Evolutionary conservation across 768 basidiomycete genomes (phyloP), one percentile per base, ranked within the genome.

Genomic region (Kwoniella dejecticola): DNA sequence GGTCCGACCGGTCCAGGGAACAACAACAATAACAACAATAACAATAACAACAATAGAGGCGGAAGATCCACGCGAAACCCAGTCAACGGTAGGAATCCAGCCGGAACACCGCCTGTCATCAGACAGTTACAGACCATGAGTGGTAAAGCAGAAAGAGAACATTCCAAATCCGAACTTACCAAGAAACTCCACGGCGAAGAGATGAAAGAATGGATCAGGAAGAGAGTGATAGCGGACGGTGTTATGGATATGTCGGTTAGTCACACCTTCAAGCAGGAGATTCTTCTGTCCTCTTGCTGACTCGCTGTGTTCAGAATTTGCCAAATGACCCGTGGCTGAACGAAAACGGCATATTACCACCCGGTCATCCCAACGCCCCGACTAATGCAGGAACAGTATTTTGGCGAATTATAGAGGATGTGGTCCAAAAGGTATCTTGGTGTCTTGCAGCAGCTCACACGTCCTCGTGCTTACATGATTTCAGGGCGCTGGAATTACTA

Each of bases 271-370:
- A 36, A 36, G 33, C 33, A n/a, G n/a, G n/a, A n/a, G n/a, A n/a
- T n/a, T n/a, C n/a, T n/a, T n/a, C n/a, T n/a, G n/a, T n/a, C n/a
- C n/a, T n/a, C n/a, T n/a, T n/a, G n/a, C n/a, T n/a, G n/a, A n/a
- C n/a, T n/a, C n/a, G n/a, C n/a, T n/a, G n/a, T n/a, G n/a, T 38
- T 17, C 54, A 78, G 77, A 62, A 58, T 36, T 86, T 97, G 83
- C 79, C 83, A 54, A 85, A 89, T 31, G 93, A 96, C 75, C 85
- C 87, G 40, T 81, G 87, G 55, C 81, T 96, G 63, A 85, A 85
- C 76, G 88, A 86, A 72, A 79, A 90, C 68, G 84, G 86, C 44
- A 81, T 96, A 27, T 71, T 82, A 27, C 85, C 88, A 1, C 91
- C 91, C 2, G 90, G 90, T 6, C 81, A 81, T 24, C 82, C 83